These are phyloP conservation scores for Martiniozyma abietophila DNA, from an alignment of 805 yeast genomes.

Conservation along the genomic window DNA sequence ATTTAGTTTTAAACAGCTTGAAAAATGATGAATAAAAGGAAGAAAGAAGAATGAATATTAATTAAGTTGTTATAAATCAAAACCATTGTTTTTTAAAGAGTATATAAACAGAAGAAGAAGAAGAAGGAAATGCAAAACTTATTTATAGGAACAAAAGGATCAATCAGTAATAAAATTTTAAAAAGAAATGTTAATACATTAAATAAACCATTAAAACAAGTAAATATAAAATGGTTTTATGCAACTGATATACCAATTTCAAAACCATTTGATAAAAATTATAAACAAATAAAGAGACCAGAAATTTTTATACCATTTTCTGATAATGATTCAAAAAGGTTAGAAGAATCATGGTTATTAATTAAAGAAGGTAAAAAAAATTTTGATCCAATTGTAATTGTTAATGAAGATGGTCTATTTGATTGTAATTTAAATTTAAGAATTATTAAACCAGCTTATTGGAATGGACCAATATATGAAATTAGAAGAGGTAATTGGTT, in stretches of 20 bases:
- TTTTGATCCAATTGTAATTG: slow-evolving; percentile 34
- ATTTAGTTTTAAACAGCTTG: too few species aligned
- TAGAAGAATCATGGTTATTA: slow-evolving; percentile 43
- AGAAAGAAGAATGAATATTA: too few species aligned
- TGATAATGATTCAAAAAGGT: slow-evolving; percentile 44
- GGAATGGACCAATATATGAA: slow-evolving; percentile 83
- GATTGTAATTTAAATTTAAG: slow-evolving; percentile 53
- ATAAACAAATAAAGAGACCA: slow-evolving; percentile 42
- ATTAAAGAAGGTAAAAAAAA: slow-evolving; percentile 5
- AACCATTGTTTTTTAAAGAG: too few species aligned
- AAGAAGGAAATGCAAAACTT: too few species aligned
- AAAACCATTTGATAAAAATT: slow-evolving; percentile 55
- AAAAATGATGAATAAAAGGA: too few species aligned
- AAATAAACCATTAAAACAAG: neutral
- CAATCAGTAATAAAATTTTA: neutral
- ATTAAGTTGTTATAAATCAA: too few species aligned
- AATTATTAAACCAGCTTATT: slow-evolving; percentile 60
- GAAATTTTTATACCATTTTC: slow-evolving; percentile 62
- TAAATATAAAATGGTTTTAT: slow-evolving; percentile 55
- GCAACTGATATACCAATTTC: slow-evolving; percentile 69
- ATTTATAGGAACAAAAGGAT: neutral
- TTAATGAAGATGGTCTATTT: slow-evolving; percentile 73
- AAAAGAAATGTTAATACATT: neutral
- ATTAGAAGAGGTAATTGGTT: slow-evolving; percentile 87
- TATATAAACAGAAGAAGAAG: too few species aligned